Conservation (phyloP, 176 grass and related monocot genomes). For the Triticum urartu region DNA sequence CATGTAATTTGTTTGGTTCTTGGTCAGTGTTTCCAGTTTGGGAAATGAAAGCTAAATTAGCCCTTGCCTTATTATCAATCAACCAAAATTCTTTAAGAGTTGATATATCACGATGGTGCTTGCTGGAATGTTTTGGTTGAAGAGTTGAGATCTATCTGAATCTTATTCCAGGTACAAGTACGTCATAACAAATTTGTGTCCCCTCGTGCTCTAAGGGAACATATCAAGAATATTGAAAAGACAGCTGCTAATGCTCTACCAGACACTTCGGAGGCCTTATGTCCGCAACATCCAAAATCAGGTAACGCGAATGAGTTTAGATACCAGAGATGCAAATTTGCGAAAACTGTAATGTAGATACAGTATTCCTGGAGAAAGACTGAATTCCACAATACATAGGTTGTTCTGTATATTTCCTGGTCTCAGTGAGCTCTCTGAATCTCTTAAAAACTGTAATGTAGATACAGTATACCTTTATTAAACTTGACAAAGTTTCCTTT, state of each 20-base stretch:
- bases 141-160: conserved; percentile 10
- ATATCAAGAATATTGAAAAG: conserved; percentile 52
- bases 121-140: not conserved
- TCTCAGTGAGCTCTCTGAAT: not conserved
- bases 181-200: conserved; percentile 48
- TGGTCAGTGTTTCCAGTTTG: not conserved
- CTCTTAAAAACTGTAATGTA: not conserved
- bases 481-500: not conserved
- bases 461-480: not conserved
- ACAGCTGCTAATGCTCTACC: conserved; percentile 13
- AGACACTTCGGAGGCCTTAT: not conserved
- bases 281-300: conserved; percentile 17
- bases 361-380: not conserved
- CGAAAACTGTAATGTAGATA: not conserved
- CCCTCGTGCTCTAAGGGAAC: conserved; percentile 48
- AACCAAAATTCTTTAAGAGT: not conserved
- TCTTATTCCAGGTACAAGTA: conserved; percentile 53
- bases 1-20: not conserved
- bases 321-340: not conserved
- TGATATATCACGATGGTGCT: not conserved
- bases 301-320: conserved; percentile 22
- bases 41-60: not conserved
- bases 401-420: not conserved
- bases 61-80: not conserved
- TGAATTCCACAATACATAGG: not conserved